Evolutionary conservation across 805 yeast species (phyloP), one percentile per base, ranked within the genome.

Genomic region (Myxozyma neotropica): DNA sequence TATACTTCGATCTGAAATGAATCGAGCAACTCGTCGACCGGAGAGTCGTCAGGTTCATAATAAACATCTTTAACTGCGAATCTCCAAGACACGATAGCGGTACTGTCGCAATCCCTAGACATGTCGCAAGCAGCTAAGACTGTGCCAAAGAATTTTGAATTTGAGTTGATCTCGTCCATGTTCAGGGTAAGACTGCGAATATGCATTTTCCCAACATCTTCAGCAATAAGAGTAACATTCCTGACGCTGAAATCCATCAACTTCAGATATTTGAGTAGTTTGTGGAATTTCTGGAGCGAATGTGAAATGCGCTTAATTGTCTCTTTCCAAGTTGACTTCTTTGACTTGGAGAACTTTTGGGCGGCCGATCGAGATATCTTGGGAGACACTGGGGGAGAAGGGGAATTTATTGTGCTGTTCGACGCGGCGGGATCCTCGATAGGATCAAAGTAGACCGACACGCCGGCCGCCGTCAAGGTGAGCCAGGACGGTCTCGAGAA

Each of bases 401-500:
- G 17, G 4, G 40, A 13, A 8, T 17, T n/a, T n/a, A n/a, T n/a
- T n/a, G n/a, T n/a, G n/a, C n/a, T n/a, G n/a, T n/a, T n/a, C n/a
- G n/a, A n/a, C n/a, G n/a, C n/a, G n/a, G n/a, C n/a, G n/a, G n/a
- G 29, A 44, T 61, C 55, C 39, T 58, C 35, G 58, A 44, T 45
- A 43, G 54, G 29, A 33, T 74, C 76, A 36, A 72, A 54, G 12
- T 66, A 59, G 19, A 76, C 47, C 35, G 74, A 75, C 17, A 73
- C 60, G 26, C 71, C 72, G 21, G 69, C 58, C 42, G 75, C 64
- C 21, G 70, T 53, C 35, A 76, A 57, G 35, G 73, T 69, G 45
- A 75, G 47, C 72, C 76, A 73, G 1, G 78, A 77, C 3, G 79
- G 79, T 12, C 74, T 59, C 5, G 78, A 74, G 31, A 75, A 73